Base-by-base conservation (phyloP, 805 yeast species). In the Scheffersomyces lignosus region DNA sequence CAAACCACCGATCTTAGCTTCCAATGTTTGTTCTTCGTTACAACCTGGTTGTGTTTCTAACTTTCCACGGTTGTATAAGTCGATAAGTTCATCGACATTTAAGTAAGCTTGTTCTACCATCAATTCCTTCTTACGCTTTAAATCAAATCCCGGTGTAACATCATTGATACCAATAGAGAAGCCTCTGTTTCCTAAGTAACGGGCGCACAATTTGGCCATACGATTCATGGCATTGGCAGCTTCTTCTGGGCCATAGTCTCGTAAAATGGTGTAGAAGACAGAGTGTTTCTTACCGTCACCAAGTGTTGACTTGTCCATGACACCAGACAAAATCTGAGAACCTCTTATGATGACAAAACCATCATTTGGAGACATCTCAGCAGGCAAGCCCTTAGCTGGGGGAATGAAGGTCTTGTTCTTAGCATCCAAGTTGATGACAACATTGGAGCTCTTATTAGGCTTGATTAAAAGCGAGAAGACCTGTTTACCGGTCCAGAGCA, bases 241-340 rank as follows among this genome's bases (percentile, higher is more conserved):
- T 51, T 85, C 96, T 48, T 81, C 84, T 4, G 99, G 86, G n/a
- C 99, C 99, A 60, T 83, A 90, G 59, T 93, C 99, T 65, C 99
- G 75, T 42, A 93, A 66, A 47, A 93, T 93, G 0, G 97, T 88
- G 58, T 95, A 93, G 55, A 93, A 93, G 0, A 93, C 96, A 5
- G 97, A 89, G 56, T 87, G 95, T 61, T 93, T 93, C 60, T 95
- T 93, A 65, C 99, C 99, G 63, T 93, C 99, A 53, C 99, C 99
- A 6, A 93, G 71, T 1, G 89, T 80, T 15, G 95, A 87, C 64
- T 93, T 93, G 64, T 93, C 99, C 98, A 93, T 91, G 22, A 87
- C 88, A 46, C 99, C 99, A 51, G 91, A 76, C 49, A 93, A 70
- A 35, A 93, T 79, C 49, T 88, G 77, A 1, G 97, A 88, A 14